Evolutionary conservation across 2,329 filamentous ascomycete genomes (phyloP).

Genomic region (Huntiella moniliformis): DNA sequence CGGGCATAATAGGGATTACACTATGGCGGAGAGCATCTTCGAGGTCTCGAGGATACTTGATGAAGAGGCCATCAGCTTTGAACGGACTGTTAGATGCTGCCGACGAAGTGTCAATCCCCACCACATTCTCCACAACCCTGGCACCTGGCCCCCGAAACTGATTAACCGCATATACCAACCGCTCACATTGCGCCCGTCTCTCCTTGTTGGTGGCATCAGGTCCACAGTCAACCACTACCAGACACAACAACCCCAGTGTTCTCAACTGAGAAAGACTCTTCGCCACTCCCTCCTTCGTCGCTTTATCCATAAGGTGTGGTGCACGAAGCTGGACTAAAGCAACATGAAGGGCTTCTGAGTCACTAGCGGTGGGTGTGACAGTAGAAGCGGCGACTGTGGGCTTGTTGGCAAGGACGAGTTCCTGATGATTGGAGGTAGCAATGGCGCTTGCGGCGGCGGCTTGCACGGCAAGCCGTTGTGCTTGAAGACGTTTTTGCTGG

Average conservation of each 20-base stretch:
- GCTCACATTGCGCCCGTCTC: constrained; percentile 45
- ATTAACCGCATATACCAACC: constrained; percentile 59
- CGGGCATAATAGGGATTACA: constrained; percentile 8
- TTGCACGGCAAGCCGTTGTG: constrained; percentile 12
- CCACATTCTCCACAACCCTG: constrained; percentile 39
- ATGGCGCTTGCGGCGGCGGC: neutral
- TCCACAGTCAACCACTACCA: constrained; percentile 64
- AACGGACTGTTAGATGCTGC: neutral
- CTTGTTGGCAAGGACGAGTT: constrained; percentile 9
- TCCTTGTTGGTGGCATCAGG: constrained; percentile 22
- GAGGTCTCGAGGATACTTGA: constrained; percentile 6
- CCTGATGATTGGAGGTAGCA: neutral
- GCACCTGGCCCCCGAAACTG: constrained; percentile 48
- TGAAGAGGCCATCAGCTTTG: constrained; percentile 5
- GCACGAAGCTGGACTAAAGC: constrained; percentile 71
- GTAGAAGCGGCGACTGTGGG: constrained; percentile 8
- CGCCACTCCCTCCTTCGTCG: constrained; percentile 54
- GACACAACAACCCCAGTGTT: constrained; percentile 61
- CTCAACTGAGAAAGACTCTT: constrained; percentile 70
- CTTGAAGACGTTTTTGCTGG: constrained; percentile 1
- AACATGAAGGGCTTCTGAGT: constrained; percentile 32
- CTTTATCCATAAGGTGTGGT: constrained; percentile 51
- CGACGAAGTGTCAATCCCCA: constrained; percentile 12
- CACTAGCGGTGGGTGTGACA: constrained; percentile 2
- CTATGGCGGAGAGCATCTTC: constrained; percentile 1